Conservation (phyloP, 2,329 filamentous ascomycete genomes). For the Colletotrichum falcatum region DNA sequence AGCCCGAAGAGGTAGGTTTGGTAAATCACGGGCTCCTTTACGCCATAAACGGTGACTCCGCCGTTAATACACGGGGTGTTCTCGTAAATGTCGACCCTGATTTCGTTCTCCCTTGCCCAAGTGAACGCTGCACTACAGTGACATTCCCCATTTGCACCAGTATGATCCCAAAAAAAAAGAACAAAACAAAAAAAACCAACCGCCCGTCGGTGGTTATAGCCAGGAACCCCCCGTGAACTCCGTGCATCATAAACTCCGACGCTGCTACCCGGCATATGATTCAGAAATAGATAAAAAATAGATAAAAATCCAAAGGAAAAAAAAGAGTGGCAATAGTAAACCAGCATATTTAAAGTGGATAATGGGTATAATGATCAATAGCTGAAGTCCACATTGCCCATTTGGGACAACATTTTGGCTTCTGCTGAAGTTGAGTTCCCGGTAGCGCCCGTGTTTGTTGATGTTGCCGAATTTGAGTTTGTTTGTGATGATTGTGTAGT, state of each 20-base stretch:
- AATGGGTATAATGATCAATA: conserved; percentile 58
- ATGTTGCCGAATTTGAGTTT: conserved; percentile 49
- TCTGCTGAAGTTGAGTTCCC: conserved; percentile 58
- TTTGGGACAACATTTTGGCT: conserved; percentile 61
- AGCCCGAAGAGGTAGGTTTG: conserved; percentile 23
- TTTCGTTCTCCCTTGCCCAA: conserved; percentile 28
- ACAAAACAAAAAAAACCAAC: too few species aligned
- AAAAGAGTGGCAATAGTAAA: conserved; percentile 38
- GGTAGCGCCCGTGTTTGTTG: conserved; percentile 46
- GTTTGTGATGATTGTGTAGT: conserved; percentile 44
- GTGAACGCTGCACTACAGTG: conserved; percentile 30
- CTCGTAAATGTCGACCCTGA: conserved; percentile 37
- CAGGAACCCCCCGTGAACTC: conserved; percentile 44
- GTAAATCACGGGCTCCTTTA: conserved; percentile 17
- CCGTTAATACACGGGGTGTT: conserved; percentile 26
- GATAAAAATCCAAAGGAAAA: conserved; percentile 24
- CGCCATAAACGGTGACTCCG: conserved; percentile 22
- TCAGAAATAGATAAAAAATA: conserved; percentile 36
- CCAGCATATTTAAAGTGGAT: conserved; percentile 39
- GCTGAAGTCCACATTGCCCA: conserved; percentile 73
- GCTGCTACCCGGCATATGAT: conserved; percentile 47
- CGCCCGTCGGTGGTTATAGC: conserved; percentile 32
- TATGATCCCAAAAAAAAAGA: conserved; percentile 19
- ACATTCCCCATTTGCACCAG: conserved; percentile 25
- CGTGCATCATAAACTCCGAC: conserved; percentile 50